Conservation (phyloP, 805 yeast species). For the Candida palmyrensis region DNA sequence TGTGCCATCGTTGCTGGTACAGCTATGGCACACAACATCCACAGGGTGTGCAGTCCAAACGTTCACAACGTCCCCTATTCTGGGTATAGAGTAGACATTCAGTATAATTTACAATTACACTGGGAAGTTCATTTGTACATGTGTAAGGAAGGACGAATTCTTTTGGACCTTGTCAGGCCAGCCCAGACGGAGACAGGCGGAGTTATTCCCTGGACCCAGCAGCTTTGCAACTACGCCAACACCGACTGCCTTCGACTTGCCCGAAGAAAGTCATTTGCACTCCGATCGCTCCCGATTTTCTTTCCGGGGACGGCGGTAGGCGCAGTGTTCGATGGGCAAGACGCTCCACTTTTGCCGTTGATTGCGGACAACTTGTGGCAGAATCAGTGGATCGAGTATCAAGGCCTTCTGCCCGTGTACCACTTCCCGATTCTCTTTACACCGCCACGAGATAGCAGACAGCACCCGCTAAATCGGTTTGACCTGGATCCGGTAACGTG, state of each 20-base stretch:
- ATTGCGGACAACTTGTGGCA: constrained; percentile 19
- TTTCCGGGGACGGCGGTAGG: constrained; percentile 25
- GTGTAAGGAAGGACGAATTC: constrained; percentile 24
- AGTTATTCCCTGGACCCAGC: constrained; percentile 22
- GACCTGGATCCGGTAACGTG: constrained; percentile 11
- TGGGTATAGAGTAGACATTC: constrained; percentile 26
- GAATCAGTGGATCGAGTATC: constrained; percentile 24
- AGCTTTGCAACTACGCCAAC: constrained; percentile 5
- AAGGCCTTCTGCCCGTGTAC: constrained; percentile 10
- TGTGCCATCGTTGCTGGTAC: constrained; percentile 2
- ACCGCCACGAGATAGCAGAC: constrained; percentile 21
- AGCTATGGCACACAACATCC: constrained; percentile 1
- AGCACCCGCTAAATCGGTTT: constrained; percentile 6
- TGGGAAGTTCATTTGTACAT: constrained; percentile 19
- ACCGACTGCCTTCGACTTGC: constrained; percentile 12
- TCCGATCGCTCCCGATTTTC: constrained; percentile 17
- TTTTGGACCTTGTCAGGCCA: constrained; percentile 10
- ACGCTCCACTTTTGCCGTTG: constrained; percentile 15
- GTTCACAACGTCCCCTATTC: constrained; percentile 8
- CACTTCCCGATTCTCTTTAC: constrained; percentile 27
- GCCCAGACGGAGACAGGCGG: constrained; percentile 4
- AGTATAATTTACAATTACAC: constrained; percentile 9
- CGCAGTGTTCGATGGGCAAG: constrained; percentile 8
- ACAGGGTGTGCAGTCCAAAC: constrained; percentile 3
- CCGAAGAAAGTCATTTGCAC: constrained; percentile 17